These are phyloP conservation scores for Zea luxurians DNA, from an alignment of 176 grass and related monocot genomes.

Conservation along the genomic window DNA sequence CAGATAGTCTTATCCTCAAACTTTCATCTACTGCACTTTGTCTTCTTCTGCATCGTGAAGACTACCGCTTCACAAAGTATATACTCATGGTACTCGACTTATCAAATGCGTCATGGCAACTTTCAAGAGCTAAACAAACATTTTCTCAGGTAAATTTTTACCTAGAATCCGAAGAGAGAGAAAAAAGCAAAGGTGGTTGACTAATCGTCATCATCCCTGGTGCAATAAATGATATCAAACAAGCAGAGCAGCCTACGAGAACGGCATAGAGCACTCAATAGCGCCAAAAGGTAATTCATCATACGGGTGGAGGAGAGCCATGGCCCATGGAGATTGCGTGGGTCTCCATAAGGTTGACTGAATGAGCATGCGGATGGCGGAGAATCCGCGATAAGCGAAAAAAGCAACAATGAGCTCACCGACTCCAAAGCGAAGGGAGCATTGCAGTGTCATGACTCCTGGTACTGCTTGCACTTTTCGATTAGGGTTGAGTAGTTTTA, in stretches of 20 bases:
- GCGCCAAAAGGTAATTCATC: neutral
- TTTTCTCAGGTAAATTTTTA: neutral
- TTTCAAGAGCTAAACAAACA: neutral
- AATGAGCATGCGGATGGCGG: neutral
- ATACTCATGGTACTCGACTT: neutral
- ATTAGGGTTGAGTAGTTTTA: no score
- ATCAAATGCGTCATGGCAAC: neutral
- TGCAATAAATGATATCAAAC: neutral
- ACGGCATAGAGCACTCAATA: neutral
- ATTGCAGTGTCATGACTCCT: neutral
- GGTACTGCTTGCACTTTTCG: no score
- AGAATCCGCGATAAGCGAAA: neutral
- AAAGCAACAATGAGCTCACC: neutral
- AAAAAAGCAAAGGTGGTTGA: neutral
- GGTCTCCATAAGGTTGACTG: no score
- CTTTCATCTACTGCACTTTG: neutral
- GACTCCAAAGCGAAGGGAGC: neutral
- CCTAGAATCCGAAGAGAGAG: neutral
- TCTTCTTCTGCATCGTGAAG: neutral
- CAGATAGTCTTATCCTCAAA: neutral
- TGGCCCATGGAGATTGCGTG: neutral
- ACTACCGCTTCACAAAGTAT: neutral
- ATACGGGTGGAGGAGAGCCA: neutral
- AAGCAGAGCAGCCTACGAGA: neutral
- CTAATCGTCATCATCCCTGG: neutral